Percentiles rank a stretch among this genome's conserved stretches.
phyloP scores from a whole-genome alignment of 345 rosid genomes.

The Clarkia xantiana region DNA sequence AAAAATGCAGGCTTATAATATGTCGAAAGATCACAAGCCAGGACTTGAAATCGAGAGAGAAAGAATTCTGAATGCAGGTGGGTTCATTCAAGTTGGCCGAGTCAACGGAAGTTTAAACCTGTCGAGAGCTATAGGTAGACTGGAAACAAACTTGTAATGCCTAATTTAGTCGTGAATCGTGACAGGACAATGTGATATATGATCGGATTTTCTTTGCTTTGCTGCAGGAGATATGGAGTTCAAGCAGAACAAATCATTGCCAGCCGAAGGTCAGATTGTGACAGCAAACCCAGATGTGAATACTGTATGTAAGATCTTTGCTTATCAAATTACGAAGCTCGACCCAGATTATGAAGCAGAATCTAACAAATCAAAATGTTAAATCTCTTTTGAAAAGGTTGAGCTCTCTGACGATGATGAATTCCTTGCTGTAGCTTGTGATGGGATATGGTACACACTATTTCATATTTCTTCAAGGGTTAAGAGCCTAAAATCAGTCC shows the following conservation, averaged over 20 bases:
- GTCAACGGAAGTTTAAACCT: conserved; percentile 96
- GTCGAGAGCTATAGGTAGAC: conserved; percentile 85
- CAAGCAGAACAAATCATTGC: conserved; percentile 72
- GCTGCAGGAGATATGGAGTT: conserved; percentile 81
- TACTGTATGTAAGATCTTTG: conserved; percentile 20
- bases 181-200: neutral
- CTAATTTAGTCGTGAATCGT: neutral
- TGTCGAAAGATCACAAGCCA: conserved; percentile 94
- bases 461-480: neutral
- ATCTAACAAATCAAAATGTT: neutral
- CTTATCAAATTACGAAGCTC: neutral
- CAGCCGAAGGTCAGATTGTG: conserved; percentile 73
- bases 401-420: conserved; percentile 95
- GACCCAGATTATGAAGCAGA: no score
- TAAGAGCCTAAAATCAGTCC: no score
- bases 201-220: neutral
- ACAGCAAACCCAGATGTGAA: conserved; percentile 84
- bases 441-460: conserved; percentile 96
- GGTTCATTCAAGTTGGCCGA: conserved; percentile 83
- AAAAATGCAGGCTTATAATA: conserved; percentile 59
- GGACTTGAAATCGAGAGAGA: conserved; percentile 88
- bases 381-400: conserved; percentile 26
- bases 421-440: conserved; percentile 84
- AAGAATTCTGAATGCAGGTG: conserved; percentile 92
- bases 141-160: neutral